Percentiles rank a stretch among this genome's conserved stretches.
Conservation (phyloP, 306 rosid species). For the Astragalus glycyphyllos region DNA sequence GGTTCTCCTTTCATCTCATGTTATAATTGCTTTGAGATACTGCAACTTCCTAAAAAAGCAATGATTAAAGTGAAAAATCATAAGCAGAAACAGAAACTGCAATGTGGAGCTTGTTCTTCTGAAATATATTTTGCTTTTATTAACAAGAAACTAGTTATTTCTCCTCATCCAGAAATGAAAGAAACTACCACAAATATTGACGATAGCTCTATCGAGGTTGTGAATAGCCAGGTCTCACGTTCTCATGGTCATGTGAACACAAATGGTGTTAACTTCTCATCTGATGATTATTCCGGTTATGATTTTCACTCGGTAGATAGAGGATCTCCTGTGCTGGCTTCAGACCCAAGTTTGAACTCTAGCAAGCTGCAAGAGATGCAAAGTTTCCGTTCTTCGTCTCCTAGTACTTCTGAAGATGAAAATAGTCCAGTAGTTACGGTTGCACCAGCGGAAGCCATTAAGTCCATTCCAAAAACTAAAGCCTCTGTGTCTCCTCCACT, state of each 20-base stretch:
- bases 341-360: constrained; percentile 53
- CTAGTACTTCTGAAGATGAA: constrained; percentile 76
- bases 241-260: constrained; percentile 52
- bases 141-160: constrained; percentile 68
- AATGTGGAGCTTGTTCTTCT: constrained; percentile 84
- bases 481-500: constrained; percentile 62
- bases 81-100: constrained; percentile 58
- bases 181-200: constrained; percentile 44
- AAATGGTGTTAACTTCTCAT: constrained; percentile 69
- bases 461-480: constrained; percentile 53
- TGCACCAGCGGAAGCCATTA: constrained; percentile 53
- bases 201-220: constrained; percentile 49
- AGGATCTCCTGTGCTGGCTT: constrained; percentile 58
- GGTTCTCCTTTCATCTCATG: constrained; percentile 96
- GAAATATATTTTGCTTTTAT: constrained; percentile 59
- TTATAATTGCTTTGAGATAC: constrained; percentile 77
- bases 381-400: constrained; percentile 77
- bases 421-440: constrained; percentile 60
- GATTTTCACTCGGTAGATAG: constrained; percentile 85
- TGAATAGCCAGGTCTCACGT: constrained; percentile 46
- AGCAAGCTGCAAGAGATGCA: constrained; percentile 73
- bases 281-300: constrained; percentile 89
- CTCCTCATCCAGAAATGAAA: constrained; percentile 52
- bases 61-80: constrained; percentile 49
- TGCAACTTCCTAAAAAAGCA: constrained; percentile 80